Percentiles rank a stretch among this genome's conserved stretches.
Conservation (phyloP, 108 stramenopile species). For the Cyclotella baltica region DNA sequence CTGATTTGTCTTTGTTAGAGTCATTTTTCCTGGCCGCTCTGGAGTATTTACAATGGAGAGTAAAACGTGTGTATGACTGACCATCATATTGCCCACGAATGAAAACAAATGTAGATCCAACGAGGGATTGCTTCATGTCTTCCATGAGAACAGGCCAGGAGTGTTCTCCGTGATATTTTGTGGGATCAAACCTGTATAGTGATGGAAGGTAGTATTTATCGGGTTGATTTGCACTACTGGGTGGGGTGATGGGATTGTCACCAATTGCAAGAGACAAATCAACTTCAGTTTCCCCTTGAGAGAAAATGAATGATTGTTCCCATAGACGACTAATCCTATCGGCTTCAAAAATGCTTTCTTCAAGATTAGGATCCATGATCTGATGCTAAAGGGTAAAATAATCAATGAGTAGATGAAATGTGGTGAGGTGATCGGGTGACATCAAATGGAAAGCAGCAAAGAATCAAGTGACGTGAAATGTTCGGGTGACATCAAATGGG, state of each 20-base stretch:
- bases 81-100: neutral
- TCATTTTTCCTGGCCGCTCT: too few relatives aligned
- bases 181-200: neutral
- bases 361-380: neutral
- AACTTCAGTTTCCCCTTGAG: neutral
- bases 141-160: neutral
- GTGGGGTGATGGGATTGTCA: neutral
- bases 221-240: neutral
- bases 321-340: neutral
- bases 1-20: neutral
- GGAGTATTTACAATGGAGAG: neutral
- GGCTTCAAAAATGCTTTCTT: neutral
- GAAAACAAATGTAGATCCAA: neutral
- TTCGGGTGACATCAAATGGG: too few relatives aligned
- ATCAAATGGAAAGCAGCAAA: too few relatives aligned
- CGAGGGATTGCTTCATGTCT: neutral
- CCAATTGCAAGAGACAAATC: neutral
- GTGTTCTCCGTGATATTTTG: neutral
- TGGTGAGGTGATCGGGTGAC: too few relatives aligned
- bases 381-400: neutral
- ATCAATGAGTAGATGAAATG: too few relatives aligned
- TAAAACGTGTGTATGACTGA: neutral
- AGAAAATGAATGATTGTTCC: neutral
- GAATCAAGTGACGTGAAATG: too few relatives aligned
- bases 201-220: neutral